Conservation (phyloP, 108 stramenopile species). For the Hondaea fermentalgiana region DNA sequence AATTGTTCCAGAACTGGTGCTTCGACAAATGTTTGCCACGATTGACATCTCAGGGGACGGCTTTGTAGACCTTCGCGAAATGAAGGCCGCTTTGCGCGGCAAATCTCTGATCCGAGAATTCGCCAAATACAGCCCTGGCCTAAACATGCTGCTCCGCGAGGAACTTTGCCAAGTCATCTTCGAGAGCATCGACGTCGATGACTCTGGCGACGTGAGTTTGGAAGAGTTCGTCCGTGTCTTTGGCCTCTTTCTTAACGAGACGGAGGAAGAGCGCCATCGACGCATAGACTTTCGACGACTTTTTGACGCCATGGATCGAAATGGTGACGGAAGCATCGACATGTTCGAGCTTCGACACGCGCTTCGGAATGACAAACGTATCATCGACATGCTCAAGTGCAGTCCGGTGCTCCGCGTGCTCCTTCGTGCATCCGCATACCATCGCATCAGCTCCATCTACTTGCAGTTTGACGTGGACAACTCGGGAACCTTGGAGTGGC, state of each 20-base stretch:
- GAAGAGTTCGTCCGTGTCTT: slow-evolving; percentile 14
- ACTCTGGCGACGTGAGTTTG: not conserved
- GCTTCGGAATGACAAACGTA: not conserved
- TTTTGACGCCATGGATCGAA: not conserved
- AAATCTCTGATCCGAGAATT: not conserved
- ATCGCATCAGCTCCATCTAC: not conserved
- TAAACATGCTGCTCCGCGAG: not conserved
- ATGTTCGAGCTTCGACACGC: not conserved
- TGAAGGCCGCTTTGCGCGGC: not conserved
- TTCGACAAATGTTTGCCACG: not conserved
- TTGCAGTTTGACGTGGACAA: not conserved
- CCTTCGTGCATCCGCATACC: not conserved
- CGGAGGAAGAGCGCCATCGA: not conserved
- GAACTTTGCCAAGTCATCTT: not conserved
- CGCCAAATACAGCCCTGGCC: not conserved
- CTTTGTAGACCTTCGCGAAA: not conserved
- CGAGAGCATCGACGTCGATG: not conserved
- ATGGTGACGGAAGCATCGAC: not conserved
- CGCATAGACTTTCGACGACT: not conserved
- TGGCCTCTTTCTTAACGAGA: not conserved
- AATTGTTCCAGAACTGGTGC: not conserved
- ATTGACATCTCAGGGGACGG: not conserved
- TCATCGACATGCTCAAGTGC: slow-evolving; percentile 4
- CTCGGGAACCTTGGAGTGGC: slow-evolving; percentile 5
- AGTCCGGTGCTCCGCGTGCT: not conserved